Evolutionary conservation across 257 asterid species (phyloP).

Genomic region (Nicotiana sylvestris): DNA sequence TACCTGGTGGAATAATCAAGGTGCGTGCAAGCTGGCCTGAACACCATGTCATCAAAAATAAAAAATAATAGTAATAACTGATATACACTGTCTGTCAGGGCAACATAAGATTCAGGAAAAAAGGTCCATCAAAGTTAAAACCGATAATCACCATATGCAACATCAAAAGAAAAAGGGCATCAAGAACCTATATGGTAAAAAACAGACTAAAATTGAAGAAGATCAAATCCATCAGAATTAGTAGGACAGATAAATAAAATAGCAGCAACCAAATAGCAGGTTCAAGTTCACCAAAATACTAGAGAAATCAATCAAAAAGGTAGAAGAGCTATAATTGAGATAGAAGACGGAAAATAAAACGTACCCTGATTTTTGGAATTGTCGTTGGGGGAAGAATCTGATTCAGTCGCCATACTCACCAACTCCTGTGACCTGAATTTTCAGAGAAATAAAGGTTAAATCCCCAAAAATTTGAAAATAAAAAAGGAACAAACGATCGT

Average conservation of each 20-base stretch:
- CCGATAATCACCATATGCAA: neutral
- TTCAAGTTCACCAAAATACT: neutral
- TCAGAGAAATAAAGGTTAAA: neutral
- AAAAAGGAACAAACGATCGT: too few relatives aligned
- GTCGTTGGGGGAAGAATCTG: slow-evolving; percentile 43
- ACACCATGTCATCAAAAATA: too few relatives aligned
- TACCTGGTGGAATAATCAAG: too few relatives aligned
- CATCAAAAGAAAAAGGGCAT: neutral
- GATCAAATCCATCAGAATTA: neutral
- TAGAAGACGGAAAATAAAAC: slow-evolving; percentile 5
- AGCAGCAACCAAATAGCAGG: neutral
- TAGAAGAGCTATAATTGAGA: neutral
- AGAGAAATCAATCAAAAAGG: neutral
- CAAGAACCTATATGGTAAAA: neutral
- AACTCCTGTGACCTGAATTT: neutral
- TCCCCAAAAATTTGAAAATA: too few relatives aligned
- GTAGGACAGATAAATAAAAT: neutral
- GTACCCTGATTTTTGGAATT: slow-evolving; percentile 47
- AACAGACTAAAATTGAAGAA: neutral
- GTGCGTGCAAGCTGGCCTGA: too few relatives aligned
- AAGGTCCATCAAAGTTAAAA: neutral
- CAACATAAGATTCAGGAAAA: neutral
- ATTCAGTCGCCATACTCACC: slow-evolving; percentile 40
- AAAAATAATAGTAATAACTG: too few relatives aligned
- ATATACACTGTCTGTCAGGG: neutral